Base-by-base conservation (phyloP, 75 land plant genomes). In the Larix kaempferi region DNA sequence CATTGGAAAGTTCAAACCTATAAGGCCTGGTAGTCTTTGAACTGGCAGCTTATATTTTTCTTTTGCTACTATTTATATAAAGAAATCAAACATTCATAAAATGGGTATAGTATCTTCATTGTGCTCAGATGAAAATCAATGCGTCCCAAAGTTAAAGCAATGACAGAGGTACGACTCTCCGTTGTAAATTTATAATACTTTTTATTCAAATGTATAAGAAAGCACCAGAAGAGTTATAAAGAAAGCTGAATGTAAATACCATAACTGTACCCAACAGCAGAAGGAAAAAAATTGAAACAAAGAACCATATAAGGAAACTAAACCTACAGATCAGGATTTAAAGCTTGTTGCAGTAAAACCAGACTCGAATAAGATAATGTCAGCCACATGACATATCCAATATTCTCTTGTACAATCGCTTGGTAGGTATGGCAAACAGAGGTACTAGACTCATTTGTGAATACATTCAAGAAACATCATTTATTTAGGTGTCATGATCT, bases 271-370 rank as follows among this genome's bases (percentile, higher is more conserved):
- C 54, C 54, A 49, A 11, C 11, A 49, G 12, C 54, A 49, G 25
- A 69, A 69, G 11, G 21, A 23, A 29, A 41, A 41, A 41, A 69
- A 67, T 41, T n/a, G 1, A 39, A 69, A 41, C 23, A 39, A 41
- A 39, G 44, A 69, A 16, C 69, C 41, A 69, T 19, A 19, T 69
- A 2, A n/a, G n/a, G 35, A 65, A 0, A 69, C 12, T 17, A 69
- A 69, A 41, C 52, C 73, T 69, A n/a, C n/a, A 41, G 54, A 69
- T 69, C 73, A n/a, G 49, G 52, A 23, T 41, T 41, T 0, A 69
- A 44, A 69, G 49, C 73, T 39, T 44, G 25, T 69, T 69, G 73
- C 73, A 41, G 72, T 37, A 39, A 69, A 67, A 69, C 52, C 22
- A 69, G 41, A 11, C 72, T 44, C 16, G 41, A 44, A 41, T 35